These are phyloP conservation scores for Bipolaris cookei DNA, from an alignment of 2,329 filamentous ascomycete genomes.

Conservation along the genomic window DNA sequence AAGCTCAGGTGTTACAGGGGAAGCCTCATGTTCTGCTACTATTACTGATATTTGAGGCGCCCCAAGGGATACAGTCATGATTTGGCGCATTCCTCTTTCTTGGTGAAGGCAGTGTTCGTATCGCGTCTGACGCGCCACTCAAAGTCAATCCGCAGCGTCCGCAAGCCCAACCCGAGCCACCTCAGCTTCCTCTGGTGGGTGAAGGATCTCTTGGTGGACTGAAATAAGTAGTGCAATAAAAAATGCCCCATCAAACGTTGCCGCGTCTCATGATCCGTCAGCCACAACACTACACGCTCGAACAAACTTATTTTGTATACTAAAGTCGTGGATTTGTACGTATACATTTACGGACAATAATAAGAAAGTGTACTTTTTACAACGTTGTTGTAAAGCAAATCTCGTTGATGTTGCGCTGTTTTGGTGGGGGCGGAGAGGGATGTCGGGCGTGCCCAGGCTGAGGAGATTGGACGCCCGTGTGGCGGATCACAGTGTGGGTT, in stretches of 20 bases:
- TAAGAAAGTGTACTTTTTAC: too few relatives aligned
- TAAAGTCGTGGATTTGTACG: too few relatives aligned
- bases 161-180: neutral
- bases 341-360: too few relatives aligned
- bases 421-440: too few relatives aligned
- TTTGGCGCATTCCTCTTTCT: neutral
- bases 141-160: neutral
- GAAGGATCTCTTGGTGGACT: neutral
- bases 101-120: neutral
- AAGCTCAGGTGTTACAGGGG: slow-evolving; percentile 31
- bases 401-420: too few relatives aligned
- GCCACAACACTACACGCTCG: too few relatives aligned
- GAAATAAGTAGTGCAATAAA: too few relatives aligned
- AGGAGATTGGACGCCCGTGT: neutral
- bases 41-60: neutral
- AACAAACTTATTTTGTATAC: too few relatives aligned
- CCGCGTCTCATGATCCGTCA: too few relatives aligned
- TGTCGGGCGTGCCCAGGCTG: neutral
- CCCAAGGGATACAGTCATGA: neutral
- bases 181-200: neutral
- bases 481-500: neutral
- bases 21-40: slow-evolving; percentile 23
- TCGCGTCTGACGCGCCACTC: neutral
- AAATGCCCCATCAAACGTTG: too few relatives aligned
- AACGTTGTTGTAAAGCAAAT: too few relatives aligned